phyloP scores from a whole-genome alignment of 1,284 basidiomycete species.

The Naganishia albida region DNA sequence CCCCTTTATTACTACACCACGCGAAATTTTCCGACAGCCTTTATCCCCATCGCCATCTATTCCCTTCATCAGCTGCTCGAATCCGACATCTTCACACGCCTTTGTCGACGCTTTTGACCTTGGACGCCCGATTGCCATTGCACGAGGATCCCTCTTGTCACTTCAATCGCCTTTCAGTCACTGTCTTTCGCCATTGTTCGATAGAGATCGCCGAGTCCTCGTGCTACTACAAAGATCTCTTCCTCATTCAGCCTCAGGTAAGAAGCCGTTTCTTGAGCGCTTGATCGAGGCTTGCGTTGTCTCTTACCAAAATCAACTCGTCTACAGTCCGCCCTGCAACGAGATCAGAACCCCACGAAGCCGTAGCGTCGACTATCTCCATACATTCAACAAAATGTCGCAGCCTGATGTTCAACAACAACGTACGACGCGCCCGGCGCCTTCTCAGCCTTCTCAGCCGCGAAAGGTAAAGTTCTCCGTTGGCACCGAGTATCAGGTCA shows the following conservation, averaged over 20 bases:
- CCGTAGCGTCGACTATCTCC: background rate
- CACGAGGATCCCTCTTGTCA: background rate
- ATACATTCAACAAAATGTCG: slow-evolving; percentile 2
- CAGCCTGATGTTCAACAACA: slow-evolving; percentile 26
- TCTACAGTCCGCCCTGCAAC: background rate
- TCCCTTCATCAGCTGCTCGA: slow-evolving; percentile 1
- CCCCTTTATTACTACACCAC: background rate
- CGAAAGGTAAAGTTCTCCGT: slow-evolving; percentile 76
- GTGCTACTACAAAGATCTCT: background rate
- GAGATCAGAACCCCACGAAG: background rate
- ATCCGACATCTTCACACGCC: background rate
- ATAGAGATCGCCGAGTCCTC: background rate
- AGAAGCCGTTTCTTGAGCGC: background rate
- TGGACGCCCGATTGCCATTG: background rate
- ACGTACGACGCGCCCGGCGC: slow-evolving; percentile 17
- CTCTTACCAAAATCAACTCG: background rate
- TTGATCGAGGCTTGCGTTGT: background rate
- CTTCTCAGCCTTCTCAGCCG: slow-evolving; percentile 38
- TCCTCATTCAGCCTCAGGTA: background rate
- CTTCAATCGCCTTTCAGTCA: slow-evolving; percentile 11
- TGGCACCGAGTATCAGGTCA: slow-evolving; percentile 71
- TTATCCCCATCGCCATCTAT: no score
- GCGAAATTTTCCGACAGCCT: background rate
- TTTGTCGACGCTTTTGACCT: background rate
- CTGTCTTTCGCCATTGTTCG: slow-evolving; percentile 10